phyloP scores from a whole-genome alignment of 805 yeast genomes.

The Wickerhamiella parazyma region DNA sequence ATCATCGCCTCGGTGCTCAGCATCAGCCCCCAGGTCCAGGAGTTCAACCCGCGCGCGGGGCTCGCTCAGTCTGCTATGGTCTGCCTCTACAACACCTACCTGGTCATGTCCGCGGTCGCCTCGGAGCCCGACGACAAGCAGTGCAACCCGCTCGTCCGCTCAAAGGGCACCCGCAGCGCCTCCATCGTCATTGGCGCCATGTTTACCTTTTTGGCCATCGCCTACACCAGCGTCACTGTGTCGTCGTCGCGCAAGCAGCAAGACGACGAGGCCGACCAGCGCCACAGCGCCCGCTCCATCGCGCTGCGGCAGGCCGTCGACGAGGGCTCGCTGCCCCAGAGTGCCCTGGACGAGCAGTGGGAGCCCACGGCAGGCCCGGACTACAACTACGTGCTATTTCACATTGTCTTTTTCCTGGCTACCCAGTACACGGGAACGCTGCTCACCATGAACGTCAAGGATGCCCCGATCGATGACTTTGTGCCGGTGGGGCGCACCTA shows the following conservation, averaged over 20 bases:
- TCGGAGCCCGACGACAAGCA: constrained; percentile 89
- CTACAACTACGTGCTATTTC: constrained; percentile 43
- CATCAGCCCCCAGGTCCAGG: constrained; percentile 73
- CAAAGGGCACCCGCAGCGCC: constrained; percentile 78
- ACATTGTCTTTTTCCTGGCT: constrained; percentile 81
- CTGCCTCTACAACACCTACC: constrained; percentile 78
- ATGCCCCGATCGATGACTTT: constrained; percentile 73
- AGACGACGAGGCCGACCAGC: constrained; percentile 34
- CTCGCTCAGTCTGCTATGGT: constrained; percentile 96
- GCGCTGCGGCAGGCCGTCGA: constrained; percentile 92
- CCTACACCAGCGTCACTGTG: constrained; percentile 93
- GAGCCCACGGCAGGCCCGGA: constrained; percentile 22
- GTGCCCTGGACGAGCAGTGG: constrained; percentile 62
- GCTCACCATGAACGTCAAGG: constrained; percentile 79
- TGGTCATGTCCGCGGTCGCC: constrained; percentile 83
- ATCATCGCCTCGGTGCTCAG: constrained; percentile 55
- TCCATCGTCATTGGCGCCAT: constrained; percentile 81
- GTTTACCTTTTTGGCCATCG: constrained; percentile 88
- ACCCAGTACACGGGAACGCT: constrained; percentile 95
- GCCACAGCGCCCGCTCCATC: constrained; percentile 68
- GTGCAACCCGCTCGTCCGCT: constrained; percentile 86
- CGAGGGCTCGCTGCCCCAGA: constrained; percentile 86
- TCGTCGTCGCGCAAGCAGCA: constrained; percentile 41
- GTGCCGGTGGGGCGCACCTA: constrained; percentile 96
- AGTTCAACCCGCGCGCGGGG: constrained; percentile 88